A percentile compares a stretch with the other conserved stretches of the same genome.
phyloP scores from a whole-genome alignment of 2,329 filamentous ascomycete genomes.

The Fusarium falciforme region DNA sequence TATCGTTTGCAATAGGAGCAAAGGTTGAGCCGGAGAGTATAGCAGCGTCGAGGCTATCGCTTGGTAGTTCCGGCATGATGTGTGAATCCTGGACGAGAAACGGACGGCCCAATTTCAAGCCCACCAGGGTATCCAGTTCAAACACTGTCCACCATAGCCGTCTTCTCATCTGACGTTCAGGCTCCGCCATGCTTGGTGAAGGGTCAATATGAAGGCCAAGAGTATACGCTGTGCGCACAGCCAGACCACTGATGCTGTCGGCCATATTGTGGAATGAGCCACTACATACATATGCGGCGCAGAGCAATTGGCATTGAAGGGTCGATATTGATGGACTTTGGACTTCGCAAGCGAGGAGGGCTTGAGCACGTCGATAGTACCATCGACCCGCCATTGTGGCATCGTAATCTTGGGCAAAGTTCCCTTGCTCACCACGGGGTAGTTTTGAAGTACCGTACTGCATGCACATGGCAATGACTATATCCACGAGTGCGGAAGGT shows the following conservation, averaged over 20 bases:
- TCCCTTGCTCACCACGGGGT: background rate
- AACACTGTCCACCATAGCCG: background rate
- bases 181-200: background rate
- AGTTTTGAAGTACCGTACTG: background rate
- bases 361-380: background rate
- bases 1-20: background rate
- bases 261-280: background rate
- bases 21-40: background rate
- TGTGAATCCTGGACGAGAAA: background rate
- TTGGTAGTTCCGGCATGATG: background rate
- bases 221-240: background rate
- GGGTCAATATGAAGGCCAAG: background rate
- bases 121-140: background rate
- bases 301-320: background rate
- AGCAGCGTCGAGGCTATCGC: background rate
- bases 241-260: background rate
- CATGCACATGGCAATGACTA: background rate
- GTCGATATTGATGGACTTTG: background rate
- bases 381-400: background rate
- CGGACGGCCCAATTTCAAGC: background rate
- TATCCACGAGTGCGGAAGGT: background rate
- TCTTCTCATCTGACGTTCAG: background rate
- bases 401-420: background rate
- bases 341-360: background rate
- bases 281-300: background rate